Base-by-base conservation (phyloP, 495 filamentous ascomycete genomes). In the Rhypophila decipiens region DNA sequence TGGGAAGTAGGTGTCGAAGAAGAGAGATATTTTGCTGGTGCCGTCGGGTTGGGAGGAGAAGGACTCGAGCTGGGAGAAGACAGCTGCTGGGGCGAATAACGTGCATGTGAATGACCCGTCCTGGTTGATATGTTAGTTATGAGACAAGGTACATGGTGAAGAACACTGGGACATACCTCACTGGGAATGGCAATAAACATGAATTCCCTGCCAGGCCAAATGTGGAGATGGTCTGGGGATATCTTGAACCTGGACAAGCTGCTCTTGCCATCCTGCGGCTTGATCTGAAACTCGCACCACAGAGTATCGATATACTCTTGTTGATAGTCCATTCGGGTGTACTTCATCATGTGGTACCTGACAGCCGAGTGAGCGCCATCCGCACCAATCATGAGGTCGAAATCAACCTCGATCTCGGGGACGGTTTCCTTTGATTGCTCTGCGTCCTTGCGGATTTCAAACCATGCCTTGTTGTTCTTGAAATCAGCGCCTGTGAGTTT, bases 161-260 rank as follows among this genome's bases (percentile, higher is more conserved):
- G 24, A 19, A 4, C 40, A 24, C 27, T 24, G 13, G 22, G 17
- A 48, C 72, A 38, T 63, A 80, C 78, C 12, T 82, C 71, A 42
- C 83, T 88, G 0, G 93, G 91, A 21, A 99, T 87, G 17, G 93
- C 93, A 56, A 99, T 97, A 67, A 99, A 99, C 93, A 99, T 97
- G 60, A 88, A 86, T 11, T 87, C 79, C 51, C 81, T 80, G 19
- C 85, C 88, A 1, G 93, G 93, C 93, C 93, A 99, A 66, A 99
- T 99, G 63, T 99, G 93, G 2, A 99, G 76, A 57, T 97, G 88
- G 61, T 95, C 86, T 13, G 88, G 87, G 0, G 86, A 88, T 45
- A 96, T 87, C 24, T 71, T 70, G 61, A 90, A 99, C 51, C 71
- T 76, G 22, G 76, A 74, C 67, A 51, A 12, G 72, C 59, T 0